Base-by-base conservation (phyloP, 225 moss, liverwort and hornwort species). In the Bryoerythrophyllum caledonicum region DNA sequence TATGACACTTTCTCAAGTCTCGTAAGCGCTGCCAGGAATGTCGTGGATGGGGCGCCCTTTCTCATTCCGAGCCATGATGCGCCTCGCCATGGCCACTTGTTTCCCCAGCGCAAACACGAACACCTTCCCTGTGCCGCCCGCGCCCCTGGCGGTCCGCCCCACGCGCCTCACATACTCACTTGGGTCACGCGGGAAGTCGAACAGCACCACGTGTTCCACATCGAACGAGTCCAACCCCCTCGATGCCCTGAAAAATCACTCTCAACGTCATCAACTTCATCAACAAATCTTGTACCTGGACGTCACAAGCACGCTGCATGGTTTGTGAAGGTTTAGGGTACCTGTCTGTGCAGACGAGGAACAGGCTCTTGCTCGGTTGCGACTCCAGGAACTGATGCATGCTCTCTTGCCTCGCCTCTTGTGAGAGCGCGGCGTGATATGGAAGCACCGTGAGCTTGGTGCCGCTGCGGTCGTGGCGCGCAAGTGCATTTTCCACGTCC, bases 281-380 rank as follows among this genome's bases (percentile, higher is more conserved):
- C n/a, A n/a, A 53, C 8, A 26, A 20, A 74, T 26, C 53, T 19
- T 53, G 10, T 38, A 9, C 38, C 37, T 37, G 37, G 37, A 37
- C 37, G 37, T 37, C 38, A 38, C 38, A 38, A 38, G 38, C 38
- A 38, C 38, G 7, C 38, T 32, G 38, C 38, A 38, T 38, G 38
- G 38, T 38, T 46, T 41, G 65, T 19, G 75, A 68, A 37, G 21
- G 19, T 37, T 3, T 3, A 3, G 52, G 19, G 67, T 79, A 94
- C 97, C 97, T 94, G 82, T 99, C 99, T 72, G 99, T 99, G 86
- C 99, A 95, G 38, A 99, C 99, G 57, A 99, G 86, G 86, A 95
- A 88, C 82, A 93, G 43, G 27, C 70, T 85, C 65, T 87, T 84
- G 72, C 87, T 91, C 48, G 95, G 89, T 75, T 87, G 79, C 10